Evolutionary conservation across 2,329 filamentous ascomycete species (phyloP).

Genomic region (Xylariaceae sp.): DNA sequence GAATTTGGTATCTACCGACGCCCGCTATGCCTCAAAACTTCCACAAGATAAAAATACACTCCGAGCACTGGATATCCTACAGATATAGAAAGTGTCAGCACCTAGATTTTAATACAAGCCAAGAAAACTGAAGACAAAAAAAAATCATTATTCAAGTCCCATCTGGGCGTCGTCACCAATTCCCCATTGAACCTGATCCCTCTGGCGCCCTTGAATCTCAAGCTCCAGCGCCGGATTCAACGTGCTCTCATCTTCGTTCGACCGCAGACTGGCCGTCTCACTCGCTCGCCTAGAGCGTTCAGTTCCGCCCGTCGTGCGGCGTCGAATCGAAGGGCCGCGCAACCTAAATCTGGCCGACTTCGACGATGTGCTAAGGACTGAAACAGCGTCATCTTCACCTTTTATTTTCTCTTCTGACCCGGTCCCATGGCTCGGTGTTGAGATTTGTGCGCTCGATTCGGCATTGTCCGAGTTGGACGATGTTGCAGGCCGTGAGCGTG

Average conservation of each 20-base stretch:
- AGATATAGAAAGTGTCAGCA: too few species aligned
- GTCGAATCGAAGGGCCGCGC: conserved; percentile 21
- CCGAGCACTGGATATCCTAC: too few species aligned
- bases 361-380: conserved; percentile 30
- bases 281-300: conserved; percentile 38
- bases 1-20: conserved; percentile 1
- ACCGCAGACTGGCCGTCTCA: conserved; percentile 37
- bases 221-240: conserved; percentile 39
- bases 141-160: conserved; percentile 58
- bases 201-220: conserved; percentile 47
- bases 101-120: too few species aligned
- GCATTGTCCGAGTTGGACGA: conserved; percentile 20
- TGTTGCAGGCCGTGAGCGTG: conserved; percentile 24
- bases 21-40: not conserved
- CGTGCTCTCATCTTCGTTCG: conserved; percentile 30
- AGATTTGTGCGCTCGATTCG: not conserved
- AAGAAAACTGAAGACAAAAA: not conserved
- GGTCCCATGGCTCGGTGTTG: conserved; percentile 8
- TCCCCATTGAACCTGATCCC: conserved; percentile 62
- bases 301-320: conserved; percentile 25
- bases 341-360: conserved; percentile 27
- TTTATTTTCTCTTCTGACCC: conserved; percentile 15
- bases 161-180: conserved; percentile 80
- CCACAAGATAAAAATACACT: not conserved
- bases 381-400: conserved; percentile 28